phyloP scores from a whole-genome alignment of 768 basidiomycete species.

The Hericium coralloides region DNA sequence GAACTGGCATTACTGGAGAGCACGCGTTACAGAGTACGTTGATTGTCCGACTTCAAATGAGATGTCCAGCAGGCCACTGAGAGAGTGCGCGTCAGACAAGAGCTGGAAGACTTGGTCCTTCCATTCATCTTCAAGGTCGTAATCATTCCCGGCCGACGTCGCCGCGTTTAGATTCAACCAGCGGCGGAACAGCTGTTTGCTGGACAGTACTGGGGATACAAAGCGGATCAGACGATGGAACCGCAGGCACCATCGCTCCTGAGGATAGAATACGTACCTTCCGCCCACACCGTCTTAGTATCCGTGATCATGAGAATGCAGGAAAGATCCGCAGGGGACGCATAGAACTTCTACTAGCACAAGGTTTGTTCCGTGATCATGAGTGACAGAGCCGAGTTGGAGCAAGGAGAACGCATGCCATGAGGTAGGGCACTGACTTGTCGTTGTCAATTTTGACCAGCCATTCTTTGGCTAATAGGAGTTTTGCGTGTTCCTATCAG shows the following conservation, averaged over 20 bases:
- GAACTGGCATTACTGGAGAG: constrained; percentile 5
- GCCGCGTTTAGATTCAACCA: constrained; percentile 55
- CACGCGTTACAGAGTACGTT: constrained; percentile 44
- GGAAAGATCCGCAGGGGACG: constrained; percentile 43
- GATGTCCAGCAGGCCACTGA: constrained; percentile 48
- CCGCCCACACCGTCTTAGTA: constrained; percentile 65
- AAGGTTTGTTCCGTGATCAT: neutral
- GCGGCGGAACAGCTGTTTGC: constrained; percentile 35
- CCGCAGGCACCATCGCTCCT: constrained; percentile 5
- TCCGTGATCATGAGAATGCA: constrained; percentile 64
- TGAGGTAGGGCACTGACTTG: constrained; percentile 58
- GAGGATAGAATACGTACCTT: constrained; percentile 38
- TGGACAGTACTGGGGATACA: constrained; percentile 35
- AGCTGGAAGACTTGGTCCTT: constrained; percentile 43
- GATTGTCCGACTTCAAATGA: constrained; percentile 54
- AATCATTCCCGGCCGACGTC: constrained; percentile 12
- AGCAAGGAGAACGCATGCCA: constrained; percentile 38
- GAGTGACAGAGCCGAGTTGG: neutral
- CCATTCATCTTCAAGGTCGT: constrained; percentile 48
- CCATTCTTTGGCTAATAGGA: constrained; percentile 63
- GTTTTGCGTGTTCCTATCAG: constrained; percentile 44
- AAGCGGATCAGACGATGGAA: constrained; percentile 2
- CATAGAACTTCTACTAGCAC: constrained; percentile 45
- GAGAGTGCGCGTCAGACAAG: constrained; percentile 49
- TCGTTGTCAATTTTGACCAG: constrained; percentile 54